Evolutionary conservation across 2,329 filamentous ascomycete species (phyloP).

Genomic region (Pseudocercospora fijiensis): DNA sequence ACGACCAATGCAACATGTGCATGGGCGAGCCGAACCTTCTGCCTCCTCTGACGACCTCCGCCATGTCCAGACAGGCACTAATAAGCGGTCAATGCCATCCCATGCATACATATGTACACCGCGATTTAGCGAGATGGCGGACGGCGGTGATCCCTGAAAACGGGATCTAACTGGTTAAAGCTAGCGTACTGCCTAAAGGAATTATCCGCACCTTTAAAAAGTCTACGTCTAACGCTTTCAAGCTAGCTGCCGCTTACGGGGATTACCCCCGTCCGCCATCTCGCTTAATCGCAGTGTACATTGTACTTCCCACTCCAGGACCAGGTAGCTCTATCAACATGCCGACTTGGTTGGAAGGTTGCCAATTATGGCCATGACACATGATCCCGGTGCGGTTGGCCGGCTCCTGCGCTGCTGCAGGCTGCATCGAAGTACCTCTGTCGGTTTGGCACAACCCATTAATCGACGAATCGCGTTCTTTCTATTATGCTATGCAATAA

Average conservation of each 20-base stretch:
- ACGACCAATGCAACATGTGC: conserved; percentile 23
- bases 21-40: conserved; percentile 25
- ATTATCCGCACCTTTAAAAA: too few species aligned
- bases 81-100: conserved; percentile 18
- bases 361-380: conserved; percentile 14
- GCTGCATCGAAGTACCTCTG: conserved; percentile 2
- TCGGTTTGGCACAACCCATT: neutral
- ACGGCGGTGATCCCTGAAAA: too few species aligned
- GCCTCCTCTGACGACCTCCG: conserved; percentile 3
- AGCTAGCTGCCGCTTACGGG: too few species aligned
- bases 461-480: conserved; percentile 4
- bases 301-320: conserved; percentile 8
- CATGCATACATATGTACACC: too few species aligned
- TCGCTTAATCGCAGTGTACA: too few species aligned
- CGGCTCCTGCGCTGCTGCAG: conserved; percentile 8
- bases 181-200: too few species aligned
- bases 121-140: too few species aligned
- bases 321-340: conserved; percentile 10
- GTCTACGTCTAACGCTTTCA: too few species aligned
- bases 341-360: conserved; percentile 14
- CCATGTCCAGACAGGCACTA: conserved; percentile 5
- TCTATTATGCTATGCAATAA: too few species aligned
- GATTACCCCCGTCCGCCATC: too few species aligned
- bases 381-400: conserved; percentile 13
- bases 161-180: too few species aligned